Evolutionary conservation across 2,329 filamentous ascomycete genomes (phyloP).

Genomic region (Neurospora sp.): DNA sequence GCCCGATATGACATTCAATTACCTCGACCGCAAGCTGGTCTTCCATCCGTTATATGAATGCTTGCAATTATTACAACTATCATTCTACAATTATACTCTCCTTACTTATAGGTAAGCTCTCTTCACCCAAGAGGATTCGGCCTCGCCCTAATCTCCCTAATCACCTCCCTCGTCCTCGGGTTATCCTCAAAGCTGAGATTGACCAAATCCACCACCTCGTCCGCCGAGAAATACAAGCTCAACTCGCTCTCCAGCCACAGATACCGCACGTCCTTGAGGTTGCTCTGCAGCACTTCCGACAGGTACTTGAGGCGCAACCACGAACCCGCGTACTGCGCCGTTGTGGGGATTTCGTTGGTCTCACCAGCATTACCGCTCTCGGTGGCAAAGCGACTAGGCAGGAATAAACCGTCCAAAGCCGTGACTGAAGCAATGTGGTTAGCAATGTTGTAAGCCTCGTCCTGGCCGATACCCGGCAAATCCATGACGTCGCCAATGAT

Average conservation of each 20-base stretch:
- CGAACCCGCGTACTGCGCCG: constrained; percentile 49
- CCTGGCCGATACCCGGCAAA: constrained; percentile 49
- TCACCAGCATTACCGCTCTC: constrained; percentile 6
- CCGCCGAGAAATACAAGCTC: constrained; percentile 50
- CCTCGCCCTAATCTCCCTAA: constrained; percentile 46
- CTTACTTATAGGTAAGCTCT: background rate
- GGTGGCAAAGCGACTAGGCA: constrained; percentile 29
- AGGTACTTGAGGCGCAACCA: constrained; percentile 58
- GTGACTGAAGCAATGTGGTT: constrained; percentile 48
- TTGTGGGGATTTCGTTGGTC: constrained; percentile 36
- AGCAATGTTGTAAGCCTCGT: constrained; percentile 54
- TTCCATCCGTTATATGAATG: background rate
- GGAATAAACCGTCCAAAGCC: constrained; percentile 50
- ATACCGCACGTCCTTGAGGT: constrained; percentile 52
- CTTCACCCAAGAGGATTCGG: constrained; percentile 29
- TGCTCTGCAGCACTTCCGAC: constrained; percentile 56
- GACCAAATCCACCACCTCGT: constrained; percentile 54
- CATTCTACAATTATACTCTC: background rate
- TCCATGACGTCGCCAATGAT: constrained; percentile 54
- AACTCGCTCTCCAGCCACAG: constrained; percentile 59
- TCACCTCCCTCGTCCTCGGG: constrained; percentile 44
- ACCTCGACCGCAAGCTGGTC: background rate
- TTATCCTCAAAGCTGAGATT: constrained; percentile 57
- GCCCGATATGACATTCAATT: background rate
- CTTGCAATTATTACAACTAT: background rate